These are phyloP conservation scores for Penicillium sp. DNA, from an alignment of 2,329 filamentous ascomycete species.

Conservation along the genomic window DNA sequence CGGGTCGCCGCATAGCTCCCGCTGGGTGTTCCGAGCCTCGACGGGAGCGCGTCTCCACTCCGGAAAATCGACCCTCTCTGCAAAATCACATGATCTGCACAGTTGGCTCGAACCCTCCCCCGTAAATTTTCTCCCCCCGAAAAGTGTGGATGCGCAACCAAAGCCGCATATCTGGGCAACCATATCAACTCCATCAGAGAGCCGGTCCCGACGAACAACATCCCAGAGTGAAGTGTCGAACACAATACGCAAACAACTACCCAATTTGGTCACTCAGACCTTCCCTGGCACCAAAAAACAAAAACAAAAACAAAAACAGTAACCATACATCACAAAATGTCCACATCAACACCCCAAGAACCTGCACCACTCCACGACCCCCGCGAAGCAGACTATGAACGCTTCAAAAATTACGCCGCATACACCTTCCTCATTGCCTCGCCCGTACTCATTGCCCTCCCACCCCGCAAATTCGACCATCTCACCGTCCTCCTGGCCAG, in stretches of 20 bases:
- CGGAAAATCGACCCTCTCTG: too few relatives aligned
- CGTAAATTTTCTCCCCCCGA: constrained; percentile 15
- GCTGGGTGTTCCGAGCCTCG: too few relatives aligned
- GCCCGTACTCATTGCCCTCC: constrained; percentile 28
- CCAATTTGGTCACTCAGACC: too few relatives aligned
- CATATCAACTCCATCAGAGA: background rate
- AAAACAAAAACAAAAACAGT: too few relatives aligned
- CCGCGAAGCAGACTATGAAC: constrained; percentile 34
- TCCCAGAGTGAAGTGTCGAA: too few relatives aligned
- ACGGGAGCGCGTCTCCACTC: too few relatives aligned
- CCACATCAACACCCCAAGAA: constrained; percentile 7
- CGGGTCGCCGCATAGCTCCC: too few relatives aligned
- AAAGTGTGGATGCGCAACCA: background rate
- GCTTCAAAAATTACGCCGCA: constrained; percentile 39
- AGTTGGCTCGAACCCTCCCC: constrained; percentile 1
- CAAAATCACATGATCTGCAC: constrained; percentile 14
- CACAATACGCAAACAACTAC: too few relatives aligned
- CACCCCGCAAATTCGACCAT: constrained; percentile 36
- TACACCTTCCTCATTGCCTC: constrained; percentile 32
- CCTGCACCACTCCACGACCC: constrained; percentile 6
- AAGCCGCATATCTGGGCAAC: too few relatives aligned
- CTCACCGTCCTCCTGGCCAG: constrained; percentile 34
- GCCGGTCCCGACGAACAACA: background rate
- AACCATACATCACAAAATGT: constrained; percentile 8
- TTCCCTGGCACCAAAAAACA: background rate